Base-by-base conservation (phyloP, 2,329 filamentous ascomycete genomes). In the Botrytis cinerea region DNA sequence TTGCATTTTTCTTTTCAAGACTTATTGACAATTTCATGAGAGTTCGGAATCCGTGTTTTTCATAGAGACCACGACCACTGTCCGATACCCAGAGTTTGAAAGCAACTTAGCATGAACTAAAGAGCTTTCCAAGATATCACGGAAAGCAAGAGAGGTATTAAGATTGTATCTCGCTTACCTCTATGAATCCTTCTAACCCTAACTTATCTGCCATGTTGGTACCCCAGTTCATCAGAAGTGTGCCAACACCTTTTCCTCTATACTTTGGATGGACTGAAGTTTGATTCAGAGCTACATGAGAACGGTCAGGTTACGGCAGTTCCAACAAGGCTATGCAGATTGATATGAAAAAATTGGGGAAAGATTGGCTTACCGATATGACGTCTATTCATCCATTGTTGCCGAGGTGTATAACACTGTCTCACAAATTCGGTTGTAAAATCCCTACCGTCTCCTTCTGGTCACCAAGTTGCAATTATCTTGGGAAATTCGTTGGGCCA, bases 361-460 rank as follows among this genome's bases (percentile, higher is more conserved):
- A 43, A 16, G 6, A 28, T 54, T 46, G 7, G 35, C 70, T 35
- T 64, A 72, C 70, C 40, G 22, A 74, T 66, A 67, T 70, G 63
- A 43, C 57, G 57, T 45, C 70, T 28, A 68, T 69, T 72, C 32
- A 54, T 60, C 70, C 70, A 72, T 35, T 72, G 69, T 43, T 61
- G 25, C 18, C 73, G 61, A 25, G 73, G 70, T 10, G 57, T 59
- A 69, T 72, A 72, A n/a, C 32, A 28, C 57, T 74, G 63, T 40
- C 46, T 72, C 16, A 74, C 4, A 35, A 72, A 69, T 14, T 69
- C 48, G 32, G 32, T 63, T 10, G 59, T 59, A 46, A 72, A 64
- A n/a, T 70, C 48, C 40, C 64, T 74, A 16, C 70, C 70, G 43
- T 72, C 45, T 45, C 73, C 70, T 40, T 74, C 70, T 2, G 64